phyloP scores from a whole-genome alignment of 495 filamentous ascomycete species.

The Penicillium angulare region DNA sequence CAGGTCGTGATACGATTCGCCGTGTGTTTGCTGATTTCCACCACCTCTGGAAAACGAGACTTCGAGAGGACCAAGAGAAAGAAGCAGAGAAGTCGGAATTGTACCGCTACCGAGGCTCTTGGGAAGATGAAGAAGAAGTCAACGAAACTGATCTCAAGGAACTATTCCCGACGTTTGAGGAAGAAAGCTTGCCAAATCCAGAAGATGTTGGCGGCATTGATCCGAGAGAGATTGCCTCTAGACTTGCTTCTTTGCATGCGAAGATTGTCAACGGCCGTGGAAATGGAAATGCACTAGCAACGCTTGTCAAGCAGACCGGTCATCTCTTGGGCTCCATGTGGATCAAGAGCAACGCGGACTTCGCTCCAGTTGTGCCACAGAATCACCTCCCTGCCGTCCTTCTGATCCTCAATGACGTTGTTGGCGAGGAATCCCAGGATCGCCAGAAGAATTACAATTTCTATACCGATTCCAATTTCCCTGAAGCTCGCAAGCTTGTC shows the following conservation, averaged over 20 bases:
- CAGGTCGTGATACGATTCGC: slow-evolving; percentile 31
- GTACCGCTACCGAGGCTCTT: slow-evolving; percentile 76
- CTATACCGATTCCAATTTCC: slow-evolving; percentile 76
- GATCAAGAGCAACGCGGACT: slow-evolving; percentile 28
- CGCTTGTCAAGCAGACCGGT: slow-evolving; percentile 41
- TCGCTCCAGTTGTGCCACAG: slow-evolving; percentile 41
- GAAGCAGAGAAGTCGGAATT: slow-evolving; percentile 68
- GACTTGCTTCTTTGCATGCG: slow-evolving; percentile 53
- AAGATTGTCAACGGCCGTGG: slow-evolving; percentile 42
- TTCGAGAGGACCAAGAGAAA: slow-evolving; percentile 69
- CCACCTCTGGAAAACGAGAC: slow-evolving; percentile 69
- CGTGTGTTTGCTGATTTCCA: slow-evolving; percentile 69
- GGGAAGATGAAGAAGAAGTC: slow-evolving; percentile 71
- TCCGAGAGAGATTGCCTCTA: slow-evolving; percentile 45
- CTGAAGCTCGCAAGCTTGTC: slow-evolving; percentile 70
- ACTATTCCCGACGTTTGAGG: slow-evolving; percentile 78
- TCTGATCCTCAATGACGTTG: slow-evolving; percentile 58
- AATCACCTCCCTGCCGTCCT: slow-evolving; percentile 63
- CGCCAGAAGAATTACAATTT: slow-evolving; percentile 68
- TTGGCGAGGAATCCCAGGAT: slow-evolving; percentile 38
- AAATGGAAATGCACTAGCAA: slow-evolving; percentile 25
- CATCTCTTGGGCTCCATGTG: slow-evolving; percentile 39
- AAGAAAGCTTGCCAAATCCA: slow-evolving; percentile 32
- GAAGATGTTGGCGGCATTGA: slow-evolving; percentile 29
- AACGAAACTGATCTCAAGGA: slow-evolving; percentile 72